phyloP scores from a whole-genome alignment of 176 grass and related monocot genomes.

The Avena sativa region DNA sequence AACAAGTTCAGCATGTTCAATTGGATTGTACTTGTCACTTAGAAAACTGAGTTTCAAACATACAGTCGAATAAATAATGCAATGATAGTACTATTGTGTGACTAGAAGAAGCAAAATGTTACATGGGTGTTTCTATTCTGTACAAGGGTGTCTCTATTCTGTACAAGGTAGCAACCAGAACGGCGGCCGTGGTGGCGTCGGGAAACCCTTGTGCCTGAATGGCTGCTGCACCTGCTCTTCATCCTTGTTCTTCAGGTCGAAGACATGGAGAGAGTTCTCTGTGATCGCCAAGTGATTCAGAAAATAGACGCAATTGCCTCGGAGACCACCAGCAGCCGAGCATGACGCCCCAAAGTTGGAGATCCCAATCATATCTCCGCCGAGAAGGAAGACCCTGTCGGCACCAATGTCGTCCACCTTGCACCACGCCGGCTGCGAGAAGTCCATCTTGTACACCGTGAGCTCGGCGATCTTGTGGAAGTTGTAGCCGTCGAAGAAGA shows the following conservation, averaged over 20 bases:
- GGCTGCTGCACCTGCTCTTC: background rate
- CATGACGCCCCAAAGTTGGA: background rate
- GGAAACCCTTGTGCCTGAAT: background rate
- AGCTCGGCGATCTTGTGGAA: conserved; percentile 12
- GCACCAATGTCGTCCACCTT: conserved; percentile 9
- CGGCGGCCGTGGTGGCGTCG: background rate
- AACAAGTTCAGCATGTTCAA: no score
- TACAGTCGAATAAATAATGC: no score
- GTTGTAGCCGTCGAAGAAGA: background rate
- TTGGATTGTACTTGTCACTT: no score
- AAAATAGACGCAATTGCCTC: conserved; percentile 27
- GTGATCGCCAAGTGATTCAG: background rate
- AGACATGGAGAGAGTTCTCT: background rate
- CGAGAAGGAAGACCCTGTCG: background rate
- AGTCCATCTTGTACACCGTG: conserved; percentile 14
- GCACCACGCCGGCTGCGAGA: background rate
- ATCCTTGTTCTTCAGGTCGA: background rate
- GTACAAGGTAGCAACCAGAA: conserved; percentile 21
- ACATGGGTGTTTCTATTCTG: background rate
- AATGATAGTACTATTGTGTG: no score
- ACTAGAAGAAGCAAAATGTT: background rate
- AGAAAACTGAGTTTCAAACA: no score
- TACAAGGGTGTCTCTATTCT: background rate
- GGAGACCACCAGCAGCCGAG: background rate
- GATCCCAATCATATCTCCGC: background rate